Conservation (phyloP, 345 rosid genomes). For the Gossypium arboreum region DNA sequence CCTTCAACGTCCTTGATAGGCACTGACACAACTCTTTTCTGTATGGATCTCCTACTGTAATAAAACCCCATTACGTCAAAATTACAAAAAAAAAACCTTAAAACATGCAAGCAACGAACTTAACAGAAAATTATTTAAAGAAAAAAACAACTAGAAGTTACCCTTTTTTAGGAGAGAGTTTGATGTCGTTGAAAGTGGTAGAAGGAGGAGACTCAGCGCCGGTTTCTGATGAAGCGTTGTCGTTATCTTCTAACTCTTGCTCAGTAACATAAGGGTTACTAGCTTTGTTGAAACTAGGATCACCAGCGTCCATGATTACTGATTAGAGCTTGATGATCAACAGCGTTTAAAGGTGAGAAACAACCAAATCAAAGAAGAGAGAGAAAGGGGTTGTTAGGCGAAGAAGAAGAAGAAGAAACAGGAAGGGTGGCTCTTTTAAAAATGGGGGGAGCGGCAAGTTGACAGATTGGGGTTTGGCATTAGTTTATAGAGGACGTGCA, state of each 20-base stretch:
- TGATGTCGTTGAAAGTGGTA: constrained; percentile 38
- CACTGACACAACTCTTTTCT: constrained; percentile 75
- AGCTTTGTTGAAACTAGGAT: constrained; percentile 21
- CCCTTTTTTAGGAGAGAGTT: constrained; percentile 62
- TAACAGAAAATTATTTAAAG: neutral
- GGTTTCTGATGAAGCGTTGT: constrained; percentile 42
- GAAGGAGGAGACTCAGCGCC: constrained; percentile 59
- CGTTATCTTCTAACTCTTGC: constrained; percentile 35
- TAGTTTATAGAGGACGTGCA: constrained; percentile 47
- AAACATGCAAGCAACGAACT: neutral
- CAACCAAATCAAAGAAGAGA: neutral
- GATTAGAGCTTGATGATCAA: neutral
- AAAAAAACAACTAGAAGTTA: constrained; percentile 8
- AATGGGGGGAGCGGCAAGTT: constrained; percentile 37
- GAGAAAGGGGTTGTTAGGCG: constrained; percentile 18
- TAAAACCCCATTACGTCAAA: constrained; percentile 4
- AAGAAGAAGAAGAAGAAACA: constrained; percentile 17
- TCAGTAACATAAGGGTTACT: constrained; percentile 26
- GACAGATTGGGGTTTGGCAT: constrained; percentile 36
- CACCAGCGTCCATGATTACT: constrained; percentile 28
- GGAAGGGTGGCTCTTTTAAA: constrained; percentile 31
- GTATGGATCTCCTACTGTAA: constrained; percentile 53
- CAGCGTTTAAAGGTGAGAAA: neutral
- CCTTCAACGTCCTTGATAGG: constrained; percentile 86
- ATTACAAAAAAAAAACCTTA: neutral